These are phyloP conservation scores for Candida tropicalis DNA, from an alignment of 1,139 yeast genomes.

Conservation along the genomic window DNA sequence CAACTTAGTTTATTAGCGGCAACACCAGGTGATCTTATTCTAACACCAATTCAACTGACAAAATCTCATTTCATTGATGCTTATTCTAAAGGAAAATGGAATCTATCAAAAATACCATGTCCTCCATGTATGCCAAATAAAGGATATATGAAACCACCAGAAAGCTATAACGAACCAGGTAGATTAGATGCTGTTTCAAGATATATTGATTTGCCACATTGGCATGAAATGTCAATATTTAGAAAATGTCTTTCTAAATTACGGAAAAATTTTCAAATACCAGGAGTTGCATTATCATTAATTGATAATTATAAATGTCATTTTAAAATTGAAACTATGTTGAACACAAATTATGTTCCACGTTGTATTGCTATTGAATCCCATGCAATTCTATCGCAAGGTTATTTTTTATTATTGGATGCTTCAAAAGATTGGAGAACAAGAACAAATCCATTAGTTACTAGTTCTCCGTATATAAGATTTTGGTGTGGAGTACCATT, in stretches of 20 bases:
- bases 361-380: conserved; percentile 63
- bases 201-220: conserved; percentile 47
- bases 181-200: conserved; percentile 45
- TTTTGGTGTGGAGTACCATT: conserved; percentile 70
- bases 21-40: conserved; percentile 20
- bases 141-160: conserved; percentile 64
- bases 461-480: conserved; percentile 57
- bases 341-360: conserved; percentile 52
- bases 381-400: conserved; percentile 63
- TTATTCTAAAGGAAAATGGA: conserved; percentile 60
- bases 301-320: conserved; percentile 51
- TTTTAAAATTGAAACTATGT: conserved; percentile 50
- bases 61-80: conserved; percentile 63
- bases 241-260: conserved; percentile 37
- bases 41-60: conserved; percentile 43
- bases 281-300: conserved; percentile 61
- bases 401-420: conserved; percentile 55
- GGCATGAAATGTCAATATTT: conserved; percentile 50
- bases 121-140: conserved; percentile 54
- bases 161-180: conserved; percentile 45
- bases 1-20: conserved; percentile 4
- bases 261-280: conserved; percentile 39
- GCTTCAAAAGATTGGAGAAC: conserved; percentile 73
- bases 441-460: conserved; percentile 59
- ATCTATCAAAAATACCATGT: conserved; percentile 55